Evolutionary conservation across 75 land plant genomes (phyloP), one percentile per base, ranked within the genome.

Genomic region (Cryptomeria japonica): DNA sequence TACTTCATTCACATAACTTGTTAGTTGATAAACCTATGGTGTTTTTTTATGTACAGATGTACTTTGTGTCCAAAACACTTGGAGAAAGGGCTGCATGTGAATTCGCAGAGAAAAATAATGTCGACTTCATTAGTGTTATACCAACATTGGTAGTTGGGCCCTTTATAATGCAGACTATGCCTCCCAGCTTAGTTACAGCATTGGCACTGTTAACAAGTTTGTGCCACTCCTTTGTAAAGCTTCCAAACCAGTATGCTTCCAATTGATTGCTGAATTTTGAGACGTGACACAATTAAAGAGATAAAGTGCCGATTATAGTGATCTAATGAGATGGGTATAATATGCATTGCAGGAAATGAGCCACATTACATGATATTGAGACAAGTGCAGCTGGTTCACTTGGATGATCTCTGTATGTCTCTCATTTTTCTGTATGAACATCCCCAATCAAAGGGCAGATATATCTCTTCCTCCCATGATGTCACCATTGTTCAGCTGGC

Each of bases 51-150:
- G 82, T 51, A 34, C 89, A 96, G 90, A 94, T 97, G 70, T 96
- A 96, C 83, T 84, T 90, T n/a, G 88, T 86, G 2, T 92, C 97
- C 28, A 96, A 95, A 73, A 88, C 93, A 38, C 68, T 94, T n/a
- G 93, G 95, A 61, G 98, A 96, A 88, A 89, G 87, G 78, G 91
- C 90, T 84, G 98, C 97, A 3, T 93, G 94, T 93, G 86, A 95
- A 42, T 96, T 92, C 86, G 98, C 97, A 49, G 72, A 92, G 75
- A 86, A 91, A 46, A 91, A 92, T 88, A 88, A 91, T 5, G 89
- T 96, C n/a, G 93, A 96, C 90, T 90, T 96, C 10, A 88, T 96
- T 14, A 87, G 92, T 18, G 91, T 96, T 18, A 77, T 90, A 12
- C 97, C 98, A 70, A 84, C 89, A 86, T 93, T 94, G 18, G 90